phyloP scores from a whole-genome alignment of 2,329 filamentous ascomycete species.

The Trichoderma lentiforme region DNA sequence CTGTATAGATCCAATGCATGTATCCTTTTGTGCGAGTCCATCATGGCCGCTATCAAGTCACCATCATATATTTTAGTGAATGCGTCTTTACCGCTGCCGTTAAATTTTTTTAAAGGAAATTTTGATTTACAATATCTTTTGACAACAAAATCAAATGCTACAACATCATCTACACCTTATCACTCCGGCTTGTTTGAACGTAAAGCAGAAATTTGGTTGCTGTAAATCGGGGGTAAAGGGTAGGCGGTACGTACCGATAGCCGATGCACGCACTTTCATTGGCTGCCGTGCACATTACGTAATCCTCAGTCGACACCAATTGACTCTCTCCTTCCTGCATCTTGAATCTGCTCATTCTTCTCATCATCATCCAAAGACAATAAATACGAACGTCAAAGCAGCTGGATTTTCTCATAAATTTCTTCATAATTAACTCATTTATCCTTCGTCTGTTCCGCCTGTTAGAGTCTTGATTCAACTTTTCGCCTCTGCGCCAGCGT shows the following conservation, averaged over 20 bases:
- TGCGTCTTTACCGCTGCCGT: neutral
- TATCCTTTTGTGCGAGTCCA: no score
- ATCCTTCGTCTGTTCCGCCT: rapidly evolving
- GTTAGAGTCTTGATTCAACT: neutral
- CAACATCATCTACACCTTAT: neutral
- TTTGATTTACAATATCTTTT: neutral
- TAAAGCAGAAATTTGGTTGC: neutral
- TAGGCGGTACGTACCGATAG: neutral
- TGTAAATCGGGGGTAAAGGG: neutral
- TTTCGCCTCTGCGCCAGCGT: neutral
- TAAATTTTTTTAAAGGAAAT: neutral
- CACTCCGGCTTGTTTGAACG: neutral
- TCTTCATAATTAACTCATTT: neutral
- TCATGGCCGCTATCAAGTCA: neutral
- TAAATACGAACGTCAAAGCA: neutral
- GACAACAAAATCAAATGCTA: rapidly evolving
- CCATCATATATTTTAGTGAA: neutral
- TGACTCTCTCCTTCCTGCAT: neutral
- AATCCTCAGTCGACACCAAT: neutral
- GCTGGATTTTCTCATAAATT: neutral
- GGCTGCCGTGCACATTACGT: neutral
- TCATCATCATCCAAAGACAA: neutral
- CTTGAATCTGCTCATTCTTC: neutral
- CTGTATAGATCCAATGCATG: neutral
- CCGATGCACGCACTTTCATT: neutral